Evolutionary conservation across 257 asterid genomes (phyloP), one percentile per base, ranked within the genome.

Genomic region (Misopates orontium): DNA sequence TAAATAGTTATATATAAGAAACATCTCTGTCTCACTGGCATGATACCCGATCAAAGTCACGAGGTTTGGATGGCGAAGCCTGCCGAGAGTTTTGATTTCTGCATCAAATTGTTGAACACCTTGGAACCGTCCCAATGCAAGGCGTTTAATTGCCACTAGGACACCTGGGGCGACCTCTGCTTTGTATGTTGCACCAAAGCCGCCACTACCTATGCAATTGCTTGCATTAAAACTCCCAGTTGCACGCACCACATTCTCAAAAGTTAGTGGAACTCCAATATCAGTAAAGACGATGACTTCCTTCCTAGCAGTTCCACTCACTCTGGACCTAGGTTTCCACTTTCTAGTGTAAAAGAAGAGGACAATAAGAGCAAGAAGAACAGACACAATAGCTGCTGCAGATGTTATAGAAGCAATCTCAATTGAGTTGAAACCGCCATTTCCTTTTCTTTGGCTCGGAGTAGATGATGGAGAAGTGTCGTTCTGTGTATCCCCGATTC

Each of bases 161-260:
- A 81, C 78, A 23, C 97, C 97, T 0, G 97, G 92, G 1, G 99
- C 84, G 15, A 93, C 78, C 77, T 90, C 96, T 13, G 97, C 99
- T 72, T 93, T 93, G 89, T 83, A 90, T 11, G 99, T 93, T 17
- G 99, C 90, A 42, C 97, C 99, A 47, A 93, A 93, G 19, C 97
- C 99, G 24, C 96, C 97, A n/a, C 82, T 89, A 39, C 98, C 98
- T 0, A 92, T 92, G 78, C 97, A 89, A 75, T 92, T 92, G 67
- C 87, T 87, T 0, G 97, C 97, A 15, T 85, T 89, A 71, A 92
- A 92, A 64, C 86, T 77, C 31, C 85, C 90, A 0, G 98, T 88
- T 9, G 95, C 93, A 7, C 80, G 83, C 51, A 87, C 97, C 6
- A 92, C 96, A n/a, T 77, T 85, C 73, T 92, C 98, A 14, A 79